Percentiles rank a stretch among this genome's conserved stretches.
Evolutionary conservation across 495 filamentous ascomycete genomes (phyloP).

Genomic region (Penicillium tannophilum): DNA sequence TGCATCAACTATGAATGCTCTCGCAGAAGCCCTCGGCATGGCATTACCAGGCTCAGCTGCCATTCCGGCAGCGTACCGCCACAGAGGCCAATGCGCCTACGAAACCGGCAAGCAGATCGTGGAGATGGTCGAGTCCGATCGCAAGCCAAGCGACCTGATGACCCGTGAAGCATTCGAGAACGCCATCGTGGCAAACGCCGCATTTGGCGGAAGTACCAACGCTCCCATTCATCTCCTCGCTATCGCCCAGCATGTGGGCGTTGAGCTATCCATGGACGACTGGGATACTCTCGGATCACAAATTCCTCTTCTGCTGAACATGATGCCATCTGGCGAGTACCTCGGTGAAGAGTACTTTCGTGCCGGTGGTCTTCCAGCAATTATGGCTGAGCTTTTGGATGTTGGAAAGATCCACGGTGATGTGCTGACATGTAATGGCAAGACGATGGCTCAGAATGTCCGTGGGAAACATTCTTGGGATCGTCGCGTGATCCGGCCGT

Average conservation of each 20-base stretch:
- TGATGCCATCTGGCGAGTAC: slow-evolving; percentile 56
- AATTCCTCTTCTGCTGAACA: slow-evolving; percentile 54
- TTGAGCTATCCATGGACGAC: slow-evolving; percentile 53
- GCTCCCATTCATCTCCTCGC: slow-evolving; percentile 59
- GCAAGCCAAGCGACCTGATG: slow-evolving; percentile 59
- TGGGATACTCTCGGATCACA: slow-evolving; percentile 54
- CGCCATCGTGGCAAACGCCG: slow-evolving; percentile 54
- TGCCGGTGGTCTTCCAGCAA: slow-evolving; percentile 55
- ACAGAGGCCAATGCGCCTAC: slow-evolving; percentile 56
- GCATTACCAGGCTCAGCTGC: slow-evolving; percentile 56
- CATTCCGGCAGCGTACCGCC: slow-evolving; percentile 55
- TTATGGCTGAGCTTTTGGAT: slow-evolving; percentile 55
- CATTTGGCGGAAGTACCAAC: slow-evolving; percentile 59
- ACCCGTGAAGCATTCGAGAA: slow-evolving; percentile 58
- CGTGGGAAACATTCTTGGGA: slow-evolving; percentile 47
- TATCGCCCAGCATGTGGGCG: slow-evolving; percentile 56
- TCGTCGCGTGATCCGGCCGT: slow-evolving; percentile 46
- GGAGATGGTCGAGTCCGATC: slow-evolving; percentile 55
- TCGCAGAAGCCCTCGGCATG: slow-evolving; percentile 59
- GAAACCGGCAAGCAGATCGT: slow-evolving; percentile 55
- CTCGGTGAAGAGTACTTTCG: slow-evolving; percentile 57
- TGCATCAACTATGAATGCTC: slow-evolving; percentile 60
- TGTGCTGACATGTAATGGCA: slow-evolving; percentile 47
- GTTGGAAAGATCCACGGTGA: slow-evolving; percentile 44
- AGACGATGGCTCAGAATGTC: slow-evolving; percentile 44